Conservation (phyloP, 2,329 filamentous ascomycete species). For the Geosmithia putterillii region DNA sequence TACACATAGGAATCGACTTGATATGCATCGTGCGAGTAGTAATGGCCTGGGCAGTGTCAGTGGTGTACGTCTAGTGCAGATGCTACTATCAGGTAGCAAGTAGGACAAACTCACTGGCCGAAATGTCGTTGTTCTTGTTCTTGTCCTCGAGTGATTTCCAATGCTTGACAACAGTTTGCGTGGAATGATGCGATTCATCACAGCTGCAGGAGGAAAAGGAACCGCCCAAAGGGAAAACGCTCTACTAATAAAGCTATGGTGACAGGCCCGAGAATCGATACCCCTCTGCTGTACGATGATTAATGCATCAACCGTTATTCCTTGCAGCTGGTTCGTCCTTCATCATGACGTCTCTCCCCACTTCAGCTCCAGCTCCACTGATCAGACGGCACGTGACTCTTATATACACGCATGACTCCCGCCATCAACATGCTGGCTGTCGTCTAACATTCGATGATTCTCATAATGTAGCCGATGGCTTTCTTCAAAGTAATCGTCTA, state of each 20-base stretch:
- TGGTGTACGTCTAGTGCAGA: no score
- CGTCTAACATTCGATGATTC: no score
- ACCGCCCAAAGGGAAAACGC: no score
- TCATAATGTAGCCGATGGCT: no score
- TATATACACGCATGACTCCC: no score
- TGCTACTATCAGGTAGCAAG: background rate
- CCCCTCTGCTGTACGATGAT: background rate
- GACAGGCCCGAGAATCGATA: background rate
- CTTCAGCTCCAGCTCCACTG: constrained; percentile 2
- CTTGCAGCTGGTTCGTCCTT: constrained; percentile 3
- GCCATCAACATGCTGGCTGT: no score
- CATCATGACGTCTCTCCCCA: constrained; percentile 6
- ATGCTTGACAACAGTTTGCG: constrained; percentile 12
- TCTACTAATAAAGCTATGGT: no score
- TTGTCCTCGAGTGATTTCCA: constrained; percentile 10
- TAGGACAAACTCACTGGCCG: constrained; percentile 4
- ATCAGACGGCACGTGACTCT: no score
- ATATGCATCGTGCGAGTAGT: constrained; percentile 55
- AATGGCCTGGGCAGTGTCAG: background rate
- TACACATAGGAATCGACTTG: constrained; percentile 83
- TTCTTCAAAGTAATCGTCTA: no score
- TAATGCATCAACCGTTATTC: background rate
- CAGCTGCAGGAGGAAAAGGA: background rate
- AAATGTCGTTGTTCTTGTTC: background rate
- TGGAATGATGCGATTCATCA: constrained; percentile 30